These are phyloP conservation scores for Nemania diffusa DNA, from an alignment of 2,329 filamentous ascomycete species.

Conservation along the genomic window DNA sequence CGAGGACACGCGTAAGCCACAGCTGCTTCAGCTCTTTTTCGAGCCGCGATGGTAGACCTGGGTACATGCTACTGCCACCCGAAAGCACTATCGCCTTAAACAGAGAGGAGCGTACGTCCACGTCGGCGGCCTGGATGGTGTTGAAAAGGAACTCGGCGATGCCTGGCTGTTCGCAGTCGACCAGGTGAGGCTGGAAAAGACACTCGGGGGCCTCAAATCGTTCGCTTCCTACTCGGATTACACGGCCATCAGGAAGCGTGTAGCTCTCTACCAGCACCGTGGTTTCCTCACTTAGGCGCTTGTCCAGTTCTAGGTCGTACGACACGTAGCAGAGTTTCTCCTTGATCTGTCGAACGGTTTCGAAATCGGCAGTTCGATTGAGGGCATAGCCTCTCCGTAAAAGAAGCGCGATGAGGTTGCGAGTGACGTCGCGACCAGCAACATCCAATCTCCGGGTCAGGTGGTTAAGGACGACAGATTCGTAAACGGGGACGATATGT, in stretches of 20 bases:
- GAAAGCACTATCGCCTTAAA: constrained; percentile 98
- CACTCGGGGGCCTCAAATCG: constrained; percentile 98
- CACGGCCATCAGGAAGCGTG: constrained; percentile 93
- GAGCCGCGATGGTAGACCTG: constrained; percentile 89
- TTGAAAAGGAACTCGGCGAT: constrained; percentile 99
- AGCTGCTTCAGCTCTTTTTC: constrained; percentile 99
- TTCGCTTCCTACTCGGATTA: constrained; percentile 95
- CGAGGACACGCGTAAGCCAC: constrained; percentile 91
- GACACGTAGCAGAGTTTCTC: constrained; percentile 99
- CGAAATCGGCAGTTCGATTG: constrained; percentile 98
- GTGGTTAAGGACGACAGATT: constrained; percentile 97
- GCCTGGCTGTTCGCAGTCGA: constrained; percentile 96
- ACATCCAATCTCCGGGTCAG: constrained; percentile 94
- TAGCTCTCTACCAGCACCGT: constrained; percentile 98
- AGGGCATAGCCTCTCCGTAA: constrained; percentile 94
- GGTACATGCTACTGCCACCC: constrained; percentile 99
- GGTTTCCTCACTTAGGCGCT: constrained; percentile 95
- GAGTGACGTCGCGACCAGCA: constrained; percentile 95
- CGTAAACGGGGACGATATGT: constrained; percentile 98
- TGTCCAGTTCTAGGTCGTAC: constrained; percentile 96
- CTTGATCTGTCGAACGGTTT: constrained; percentile 98
- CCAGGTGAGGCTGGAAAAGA: constrained; percentile 96
- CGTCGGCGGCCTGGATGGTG: constrained; percentile 95
- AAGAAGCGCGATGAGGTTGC: constrained; percentile 94
- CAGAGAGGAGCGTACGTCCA: constrained; percentile 91